phyloP scores from a whole-genome alignment of 2,329 filamentous ascomycete genomes.

The Fonsecaea monophora region DNA sequence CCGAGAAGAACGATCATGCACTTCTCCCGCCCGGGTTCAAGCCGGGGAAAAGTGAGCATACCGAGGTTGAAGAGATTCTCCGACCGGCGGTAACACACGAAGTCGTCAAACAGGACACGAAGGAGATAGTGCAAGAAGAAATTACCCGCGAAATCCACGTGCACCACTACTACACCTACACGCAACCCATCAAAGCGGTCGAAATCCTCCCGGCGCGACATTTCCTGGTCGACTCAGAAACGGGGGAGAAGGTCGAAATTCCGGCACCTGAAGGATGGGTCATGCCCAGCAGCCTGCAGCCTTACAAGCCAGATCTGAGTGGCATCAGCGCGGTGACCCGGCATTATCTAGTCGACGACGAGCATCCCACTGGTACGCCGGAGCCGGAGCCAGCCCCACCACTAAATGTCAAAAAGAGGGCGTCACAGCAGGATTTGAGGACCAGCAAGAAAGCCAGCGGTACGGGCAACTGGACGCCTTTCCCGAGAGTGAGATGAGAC shows the following conservation, averaged over 20 bases:
- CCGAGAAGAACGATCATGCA: constrained; percentile 19
- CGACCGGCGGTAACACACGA: constrained; percentile 46
- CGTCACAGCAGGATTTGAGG: constrained; percentile 15
- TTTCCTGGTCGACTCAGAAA: constrained; percentile 40
- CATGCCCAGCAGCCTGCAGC: constrained; percentile 32
- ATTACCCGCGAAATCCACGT: constrained; percentile 47
- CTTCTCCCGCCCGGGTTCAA: constrained; percentile 32
- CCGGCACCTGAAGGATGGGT: constrained; percentile 35
- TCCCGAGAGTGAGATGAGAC: constrained; percentile 27
- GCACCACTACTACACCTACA: constrained; percentile 45
- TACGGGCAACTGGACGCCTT: constrained; percentile 29
- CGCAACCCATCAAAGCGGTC: constrained; percentile 46
- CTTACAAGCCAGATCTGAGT: constrained; percentile 30
- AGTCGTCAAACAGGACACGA: constrained; percentile 40
- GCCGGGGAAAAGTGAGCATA: constrained; percentile 29
- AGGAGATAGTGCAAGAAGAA: constrained; percentile 43
- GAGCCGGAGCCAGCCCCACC: constrained; percentile 29
- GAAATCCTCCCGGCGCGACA: constrained; percentile 47
- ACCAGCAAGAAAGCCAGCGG: constrained; percentile 16
- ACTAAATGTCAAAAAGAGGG: constrained; percentile 16
- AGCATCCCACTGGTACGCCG: constrained; percentile 33
- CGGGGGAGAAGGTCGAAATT: constrained; percentile 39
- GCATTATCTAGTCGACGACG: constrained; percentile 39
- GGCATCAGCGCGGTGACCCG: constrained; percentile 20
- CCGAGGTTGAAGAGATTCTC: constrained; percentile 26